These are phyloP conservation scores for Neurospora cerealis DNA, from an alignment of 495 filamentous ascomycete species.

Conservation along the genomic window DNA sequence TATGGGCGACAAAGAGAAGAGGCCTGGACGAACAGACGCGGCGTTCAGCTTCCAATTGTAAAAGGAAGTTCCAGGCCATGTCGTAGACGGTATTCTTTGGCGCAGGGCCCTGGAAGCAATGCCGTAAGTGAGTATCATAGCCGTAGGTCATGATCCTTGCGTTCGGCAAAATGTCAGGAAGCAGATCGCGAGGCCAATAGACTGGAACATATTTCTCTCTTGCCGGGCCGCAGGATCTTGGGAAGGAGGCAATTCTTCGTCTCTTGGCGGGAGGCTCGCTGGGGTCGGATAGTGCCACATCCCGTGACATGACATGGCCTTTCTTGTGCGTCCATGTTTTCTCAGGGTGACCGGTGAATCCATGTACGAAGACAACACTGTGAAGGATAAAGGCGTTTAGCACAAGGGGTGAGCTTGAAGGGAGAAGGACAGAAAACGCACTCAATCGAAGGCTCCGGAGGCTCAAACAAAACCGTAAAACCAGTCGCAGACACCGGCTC, in stretches of 20 bases:
- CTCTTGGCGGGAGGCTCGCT: not conserved
- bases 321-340: not conserved
- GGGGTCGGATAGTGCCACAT: not conserved
- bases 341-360: not conserved
- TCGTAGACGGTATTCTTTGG: slow-evolving; percentile 26
- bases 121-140: slow-evolving; percentile 21
- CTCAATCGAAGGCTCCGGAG: not conserved
- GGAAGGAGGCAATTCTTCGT: not conserved
- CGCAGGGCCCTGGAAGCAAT: not conserved
- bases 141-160: slow-evolving; percentile 42
- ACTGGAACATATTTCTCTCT: not conserved
- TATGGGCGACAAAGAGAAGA: slow-evolving; percentile 40
- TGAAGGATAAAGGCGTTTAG: not conserved
- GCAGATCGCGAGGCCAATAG: slow-evolving; percentile 38
- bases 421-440: not conserved
- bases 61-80: slow-evolving; percentile 26
- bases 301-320: not conserved
- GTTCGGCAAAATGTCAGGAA: slow-evolving; percentile 33
- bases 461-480: not conserved
- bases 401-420: not conserved
- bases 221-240: not conserved
- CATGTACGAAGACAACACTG: not conserved
- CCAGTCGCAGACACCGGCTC: not conserved
- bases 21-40: slow-evolving; percentile 18
- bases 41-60: slow-evolving; percentile 24